phyloP scores from a whole-genome alignment of 805 yeast species.

The Sungouiozyma ichnusensis region DNA sequence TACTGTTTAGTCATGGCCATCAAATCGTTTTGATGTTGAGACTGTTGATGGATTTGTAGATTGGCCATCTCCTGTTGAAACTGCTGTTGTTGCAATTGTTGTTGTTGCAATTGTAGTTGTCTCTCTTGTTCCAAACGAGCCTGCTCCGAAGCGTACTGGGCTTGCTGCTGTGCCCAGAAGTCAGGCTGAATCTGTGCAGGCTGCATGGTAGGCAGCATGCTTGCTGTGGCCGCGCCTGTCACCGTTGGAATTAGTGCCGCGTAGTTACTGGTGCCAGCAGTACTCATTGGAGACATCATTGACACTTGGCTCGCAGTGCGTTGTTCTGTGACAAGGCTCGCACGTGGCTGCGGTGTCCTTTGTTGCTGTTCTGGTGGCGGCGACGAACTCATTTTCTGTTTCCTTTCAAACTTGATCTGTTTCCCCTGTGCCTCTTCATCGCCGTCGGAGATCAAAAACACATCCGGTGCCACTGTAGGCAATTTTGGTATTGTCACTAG shows the following conservation, averaged over 20 bases:
- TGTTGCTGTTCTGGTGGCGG: not conserved
- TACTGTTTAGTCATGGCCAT: conserved; percentile 67
- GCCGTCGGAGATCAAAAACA: conserved; percentile 17
- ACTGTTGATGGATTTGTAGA: conserved; percentile 42
- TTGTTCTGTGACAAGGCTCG: conserved; percentile 1
- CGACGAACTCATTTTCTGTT: conserved; percentile 1
- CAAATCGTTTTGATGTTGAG: conserved; percentile 71
- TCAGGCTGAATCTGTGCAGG: conserved; percentile 13
- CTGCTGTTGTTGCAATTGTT: conserved; percentile 45
- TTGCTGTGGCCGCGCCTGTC: conserved; percentile 21
- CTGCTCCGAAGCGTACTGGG: conserved; percentile 59
- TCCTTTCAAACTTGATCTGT: conserved; percentile 10
- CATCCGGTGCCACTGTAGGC: conserved; percentile 31
- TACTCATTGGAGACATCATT: conserved; percentile 4
- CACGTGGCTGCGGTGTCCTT: not conserved
- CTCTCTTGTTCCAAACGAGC: conserved; percentile 63
- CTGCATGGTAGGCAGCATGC: conserved; percentile 30
- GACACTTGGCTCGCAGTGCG: conserved; percentile 2
- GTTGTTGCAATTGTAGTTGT: conserved; percentile 42
- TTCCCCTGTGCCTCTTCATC: conserved; percentile 12
- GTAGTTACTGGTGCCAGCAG: conserved; percentile 1
- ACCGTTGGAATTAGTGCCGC: conserved; percentile 13
- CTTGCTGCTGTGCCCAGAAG: conserved; percentile 32
- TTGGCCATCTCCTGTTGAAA: conserved; percentile 60
- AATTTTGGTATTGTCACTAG: conserved; percentile 42